These are phyloP conservation scores for Phaseolus coccineus DNA, from an alignment of 331 rosid genomes.

Conservation along the genomic window DNA sequence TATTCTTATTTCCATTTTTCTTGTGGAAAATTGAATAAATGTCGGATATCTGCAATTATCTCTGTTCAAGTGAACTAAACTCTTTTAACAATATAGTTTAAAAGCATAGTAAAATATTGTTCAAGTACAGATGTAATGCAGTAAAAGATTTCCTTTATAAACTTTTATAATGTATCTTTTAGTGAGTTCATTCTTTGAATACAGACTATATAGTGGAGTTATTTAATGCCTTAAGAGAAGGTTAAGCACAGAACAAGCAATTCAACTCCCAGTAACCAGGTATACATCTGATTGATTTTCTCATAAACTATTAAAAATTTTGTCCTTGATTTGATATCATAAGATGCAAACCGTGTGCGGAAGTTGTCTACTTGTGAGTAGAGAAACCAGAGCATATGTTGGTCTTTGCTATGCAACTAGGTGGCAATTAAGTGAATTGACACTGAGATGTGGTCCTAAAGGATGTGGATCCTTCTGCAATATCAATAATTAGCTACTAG, in stretches of 20 bases:
- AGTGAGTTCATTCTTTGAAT: background rate
- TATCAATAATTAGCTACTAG: background rate
- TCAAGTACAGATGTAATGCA: background rate
- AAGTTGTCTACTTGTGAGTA: background rate
- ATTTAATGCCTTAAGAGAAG: background rate
- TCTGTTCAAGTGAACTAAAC: too few species aligned
- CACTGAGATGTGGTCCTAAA: background rate
- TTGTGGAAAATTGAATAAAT: too few species aligned
- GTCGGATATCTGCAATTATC: too few species aligned
- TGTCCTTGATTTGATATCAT: background rate
- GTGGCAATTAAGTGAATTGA: background rate
- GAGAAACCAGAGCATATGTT: background rate
- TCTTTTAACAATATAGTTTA: too few species aligned
- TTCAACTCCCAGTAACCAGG: background rate
- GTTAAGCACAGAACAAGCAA: background rate
- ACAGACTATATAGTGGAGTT: background rate
- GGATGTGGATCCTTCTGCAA: background rate
- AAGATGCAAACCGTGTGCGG: conserved; percentile 1
- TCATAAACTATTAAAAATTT: background rate
- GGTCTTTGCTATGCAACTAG: background rate
- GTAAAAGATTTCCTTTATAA: background rate
- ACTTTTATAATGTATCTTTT: background rate
- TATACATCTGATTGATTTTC: background rate
- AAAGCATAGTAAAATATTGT: too few species aligned
- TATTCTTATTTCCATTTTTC: too few species aligned